Conservation (phyloP, 1,139 yeast genomes). For the Pichia sp. region DNA sequence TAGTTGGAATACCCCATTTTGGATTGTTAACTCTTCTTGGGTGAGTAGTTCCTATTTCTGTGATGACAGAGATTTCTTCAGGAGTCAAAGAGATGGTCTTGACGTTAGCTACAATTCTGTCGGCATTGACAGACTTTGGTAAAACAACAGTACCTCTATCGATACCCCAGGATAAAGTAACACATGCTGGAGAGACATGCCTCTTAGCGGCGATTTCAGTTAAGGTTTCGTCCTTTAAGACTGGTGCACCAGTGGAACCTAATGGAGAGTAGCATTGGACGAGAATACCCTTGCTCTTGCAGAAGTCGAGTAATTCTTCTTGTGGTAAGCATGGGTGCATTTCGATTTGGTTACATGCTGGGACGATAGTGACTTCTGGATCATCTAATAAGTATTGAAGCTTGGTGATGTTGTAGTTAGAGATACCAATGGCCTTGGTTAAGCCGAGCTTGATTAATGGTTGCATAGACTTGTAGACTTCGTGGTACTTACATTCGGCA, state of each 20-base stretch:
- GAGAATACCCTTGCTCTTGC: conserved; percentile 52
- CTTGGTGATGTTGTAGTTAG: conserved; percentile 56
- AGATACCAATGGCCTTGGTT: conserved; percentile 58
- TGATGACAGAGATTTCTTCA: conserved; percentile 33
- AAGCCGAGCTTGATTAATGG: conserved; percentile 37
- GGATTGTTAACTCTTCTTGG: conserved; percentile 47
- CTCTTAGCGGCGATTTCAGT: conserved; percentile 53
- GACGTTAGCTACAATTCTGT: conserved; percentile 60
- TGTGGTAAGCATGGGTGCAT: conserved; percentile 77
- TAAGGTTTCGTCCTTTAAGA: conserved; percentile 51
- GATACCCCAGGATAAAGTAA: conserved; percentile 71
- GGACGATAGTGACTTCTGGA: conserved; percentile 47
- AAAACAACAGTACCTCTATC: conserved; percentile 70
- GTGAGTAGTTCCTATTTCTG: conserved; percentile 45
- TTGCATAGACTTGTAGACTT: conserved; percentile 47
- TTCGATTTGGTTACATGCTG: conserved; percentile 75
- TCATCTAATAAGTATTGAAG: conserved; percentile 48
- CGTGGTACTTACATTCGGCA: conserved; percentile 41
- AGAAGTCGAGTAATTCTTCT: conserved; percentile 54
- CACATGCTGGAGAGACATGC: conserved; percentile 56
- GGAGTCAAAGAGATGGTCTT: conserved; percentile 35
- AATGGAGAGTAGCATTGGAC: conserved; percentile 81
- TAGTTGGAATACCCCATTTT: conserved; percentile 35
- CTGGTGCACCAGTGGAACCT: conserved; percentile 68
- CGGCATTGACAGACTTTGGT: conserved; percentile 67